A percentile compares a stretch with the other conserved stretches of the same genome.
Conservation (phyloP, 2,329 filamentous ascomycete genomes). For the Exophiala sideris region DNA sequence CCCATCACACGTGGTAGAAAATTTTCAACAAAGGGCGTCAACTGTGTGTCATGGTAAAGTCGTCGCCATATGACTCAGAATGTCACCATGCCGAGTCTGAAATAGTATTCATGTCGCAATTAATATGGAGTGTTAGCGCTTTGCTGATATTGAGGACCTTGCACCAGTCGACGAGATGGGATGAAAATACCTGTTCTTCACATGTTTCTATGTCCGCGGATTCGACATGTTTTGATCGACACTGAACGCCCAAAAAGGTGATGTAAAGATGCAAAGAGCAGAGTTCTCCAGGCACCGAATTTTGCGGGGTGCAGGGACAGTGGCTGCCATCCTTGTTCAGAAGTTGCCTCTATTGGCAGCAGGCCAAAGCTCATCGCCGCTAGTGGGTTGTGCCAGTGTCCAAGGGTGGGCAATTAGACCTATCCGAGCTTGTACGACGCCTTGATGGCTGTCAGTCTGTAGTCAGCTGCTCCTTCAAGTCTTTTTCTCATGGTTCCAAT, state of each 20-base stretch:
- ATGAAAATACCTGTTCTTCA: no score
- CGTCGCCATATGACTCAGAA: constrained; percentile 13
- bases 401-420: neutral
- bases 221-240: neutral
- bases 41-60: neutral
- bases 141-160: no score
- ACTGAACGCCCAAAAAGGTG: neutral
- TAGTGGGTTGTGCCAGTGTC: neutral
- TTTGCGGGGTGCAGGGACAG: constrained; percentile 23
- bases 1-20: constrained; percentile 17
- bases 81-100: constrained; percentile 11
- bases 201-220: neutral
- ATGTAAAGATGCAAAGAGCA: neutral
- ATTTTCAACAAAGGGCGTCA: constrained; percentile 1
- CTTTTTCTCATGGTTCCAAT: neutral
- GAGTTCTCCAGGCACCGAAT: neutral
- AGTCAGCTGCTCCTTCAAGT: neutral
- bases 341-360: constrained; percentile 6
- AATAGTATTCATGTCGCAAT: no score
- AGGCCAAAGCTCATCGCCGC: neutral
- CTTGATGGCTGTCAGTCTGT: neutral
- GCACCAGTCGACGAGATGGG: no score
- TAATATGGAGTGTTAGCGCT: neutral
- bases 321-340: neutral
- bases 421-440: constrained; percentile 2